Base-by-base conservation (phyloP, 1,284 basidiomycete species). In the Golubevia pallescens region DNA sequence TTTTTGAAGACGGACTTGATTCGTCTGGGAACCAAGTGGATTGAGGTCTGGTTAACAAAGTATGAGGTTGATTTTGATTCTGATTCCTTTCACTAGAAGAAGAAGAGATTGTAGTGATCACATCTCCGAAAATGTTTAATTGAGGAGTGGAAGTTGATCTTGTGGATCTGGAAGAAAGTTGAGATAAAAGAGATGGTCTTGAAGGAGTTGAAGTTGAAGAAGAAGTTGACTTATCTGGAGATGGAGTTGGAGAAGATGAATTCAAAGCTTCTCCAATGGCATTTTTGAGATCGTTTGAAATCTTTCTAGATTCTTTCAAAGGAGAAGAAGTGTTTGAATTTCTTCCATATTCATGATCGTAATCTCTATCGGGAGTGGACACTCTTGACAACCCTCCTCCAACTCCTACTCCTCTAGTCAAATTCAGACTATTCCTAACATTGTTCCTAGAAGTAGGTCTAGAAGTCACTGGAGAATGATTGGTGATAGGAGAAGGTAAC, bases 121-220 rank as follows among this genome's bases (percentile, higher is more conserved):
- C 21, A 8, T 21, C 57, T 21, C 54, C 54, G 7, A 23, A 16
- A 14, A 52, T 19, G n/a, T 32, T 14, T 16, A 28, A 32, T 7
- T n/a, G 16, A 48, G 60, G 60, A 52, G 24, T 54, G 7, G 60
- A 19, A 10, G 60, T n/a, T 8, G 34, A 16, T 8, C 52, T 54
- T 20, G 34, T 34, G 20, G 16, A 16, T 34, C 28, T 28, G 16
- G 60, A 55, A 2, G 60, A 38, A 16, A 61, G 60, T 55, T 55
- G 56, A 55, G 38, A 52, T 38, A 55, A 38, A 16, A 61, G 19
- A 5, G 60, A 61, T 7, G 60, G 60, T 32, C 32, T 54, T 16
- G 48, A 16, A 19, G 60, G 56, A 2, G 16, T 23, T 21, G 60
- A 24, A 14, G 28, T 14, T n/a, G 24, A 34, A 38, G 16, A 34